phyloP scores from a whole-genome alignment of 169 alveolate species.

The Cryptosporidium viatorum region DNA sequence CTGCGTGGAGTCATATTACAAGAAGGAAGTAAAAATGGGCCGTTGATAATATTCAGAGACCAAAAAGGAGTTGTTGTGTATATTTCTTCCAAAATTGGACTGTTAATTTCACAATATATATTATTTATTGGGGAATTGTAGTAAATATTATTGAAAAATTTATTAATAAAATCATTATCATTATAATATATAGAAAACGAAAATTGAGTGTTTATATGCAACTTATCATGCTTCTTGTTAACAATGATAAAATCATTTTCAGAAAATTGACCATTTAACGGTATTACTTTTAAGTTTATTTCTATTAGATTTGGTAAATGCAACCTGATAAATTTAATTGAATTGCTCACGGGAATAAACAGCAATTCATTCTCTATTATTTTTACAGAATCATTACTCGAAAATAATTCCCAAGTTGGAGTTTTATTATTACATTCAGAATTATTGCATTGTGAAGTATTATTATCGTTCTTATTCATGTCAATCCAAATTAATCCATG shows the following conservation, averaged over 20 bases:
- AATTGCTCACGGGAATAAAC: neutral
- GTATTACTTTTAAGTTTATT: conserved; percentile 13
- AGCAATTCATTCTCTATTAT: conserved; percentile 14
- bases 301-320: neutral
- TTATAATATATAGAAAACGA: conserved; percentile 34
- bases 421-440: neutral
- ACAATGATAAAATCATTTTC: neutral
- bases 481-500: conserved; percentile 28
- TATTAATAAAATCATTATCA: neutral
- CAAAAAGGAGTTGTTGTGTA: conserved; percentile 30
- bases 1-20: neutral
- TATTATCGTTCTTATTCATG: neutral
- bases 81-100: conserved; percentile 7
- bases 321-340: neutral
- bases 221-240: neutral
- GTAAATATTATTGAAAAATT: conserved; percentile 33
- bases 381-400: neutral
- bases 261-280: neutral
- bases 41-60: neutral
- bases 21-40: conserved; percentile 27
- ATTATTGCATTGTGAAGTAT: neutral
- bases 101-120: neutral
- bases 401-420: conserved; percentile 2
- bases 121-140: conserved; percentile 45
- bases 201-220: conserved; percentile 26